A percentile compares a stretch with the other conserved stretches of the same genome.
Evolutionary conservation across 2,329 filamentous ascomycete genomes (phyloP).

Genomic region (Xylariaceae sp.): DNA sequence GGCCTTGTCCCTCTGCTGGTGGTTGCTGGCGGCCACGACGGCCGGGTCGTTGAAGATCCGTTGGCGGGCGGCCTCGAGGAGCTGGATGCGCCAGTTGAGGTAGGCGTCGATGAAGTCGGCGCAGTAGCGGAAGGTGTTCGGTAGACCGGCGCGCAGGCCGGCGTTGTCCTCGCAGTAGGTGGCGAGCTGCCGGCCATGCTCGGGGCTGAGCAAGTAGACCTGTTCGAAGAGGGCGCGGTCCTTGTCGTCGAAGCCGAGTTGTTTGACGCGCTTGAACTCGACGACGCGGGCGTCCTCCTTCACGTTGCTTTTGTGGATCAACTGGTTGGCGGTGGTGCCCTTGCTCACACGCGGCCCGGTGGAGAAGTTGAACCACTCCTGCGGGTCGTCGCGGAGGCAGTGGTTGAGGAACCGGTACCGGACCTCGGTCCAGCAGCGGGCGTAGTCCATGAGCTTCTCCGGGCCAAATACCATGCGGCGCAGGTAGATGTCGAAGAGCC

Average conservation of each 20-base stretch:
- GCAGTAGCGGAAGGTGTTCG: slow-evolving; percentile 3
- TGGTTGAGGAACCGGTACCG: slow-evolving; percentile 11
- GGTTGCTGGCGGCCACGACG: neutral
- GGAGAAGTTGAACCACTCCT: neutral
- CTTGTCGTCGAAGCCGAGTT: neutral
- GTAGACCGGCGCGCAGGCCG: slow-evolving; percentile 4
- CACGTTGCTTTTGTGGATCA: slow-evolving; percentile 9
- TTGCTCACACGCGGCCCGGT: neutral
- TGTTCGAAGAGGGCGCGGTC: slow-evolving; percentile 1
- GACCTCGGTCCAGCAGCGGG: slow-evolving; percentile 2
- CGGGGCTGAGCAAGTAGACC: slow-evolving; percentile 6
- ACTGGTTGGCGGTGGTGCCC: slow-evolving; percentile 5
- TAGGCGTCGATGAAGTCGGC: slow-evolving; percentile 1
- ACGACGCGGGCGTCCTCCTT: slow-evolving; percentile 1
- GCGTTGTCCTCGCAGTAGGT: neutral
- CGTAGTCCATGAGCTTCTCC: slow-evolving; percentile 3
- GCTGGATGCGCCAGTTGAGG: slow-evolving; percentile 6
- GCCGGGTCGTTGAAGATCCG: neutral
- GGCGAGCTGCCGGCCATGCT: slow-evolving; percentile 3
- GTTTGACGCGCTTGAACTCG: neutral
- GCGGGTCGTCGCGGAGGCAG: slow-evolving; percentile 4
- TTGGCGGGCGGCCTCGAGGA: slow-evolving; percentile 1
- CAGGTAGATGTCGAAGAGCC: neutral
- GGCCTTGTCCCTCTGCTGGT: too few species aligned
- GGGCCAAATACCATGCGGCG: neutral